These are phyloP conservation scores for Phoenix dactylifera DNA, from an alignment of 176 grass and related monocot genomes.

Conservation along the genomic window DNA sequence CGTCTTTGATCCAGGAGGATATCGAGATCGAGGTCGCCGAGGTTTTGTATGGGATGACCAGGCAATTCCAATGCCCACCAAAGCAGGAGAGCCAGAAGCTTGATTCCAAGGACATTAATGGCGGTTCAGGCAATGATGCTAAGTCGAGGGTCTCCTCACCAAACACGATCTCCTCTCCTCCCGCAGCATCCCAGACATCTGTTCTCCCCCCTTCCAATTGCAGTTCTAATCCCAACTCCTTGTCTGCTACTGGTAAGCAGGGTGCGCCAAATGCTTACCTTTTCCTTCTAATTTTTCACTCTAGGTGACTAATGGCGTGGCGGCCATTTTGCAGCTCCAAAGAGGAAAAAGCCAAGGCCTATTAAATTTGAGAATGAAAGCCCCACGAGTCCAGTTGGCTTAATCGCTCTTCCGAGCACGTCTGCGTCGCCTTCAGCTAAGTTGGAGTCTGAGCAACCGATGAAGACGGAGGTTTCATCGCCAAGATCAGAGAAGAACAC, in stretches of 20 bases:
- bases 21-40: conserved; percentile 85
- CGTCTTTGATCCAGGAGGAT: conserved; percentile 88
- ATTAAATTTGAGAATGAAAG: conserved; percentile 62
- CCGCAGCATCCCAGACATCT: conserved; percentile 20
- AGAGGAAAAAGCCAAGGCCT: conserved; percentile 77
- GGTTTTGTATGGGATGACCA: conserved; percentile 81
- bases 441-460: conserved; percentile 23
- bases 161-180: conserved; percentile 17
- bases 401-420: conserved; percentile 1
- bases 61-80: conserved; percentile 55
- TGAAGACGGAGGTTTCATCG: conserved; percentile 24
- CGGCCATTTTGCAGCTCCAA: conserved; percentile 40
- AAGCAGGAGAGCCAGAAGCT: conserved; percentile 59
- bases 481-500: conserved; percentile 54
- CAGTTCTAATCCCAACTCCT: conserved; percentile 27
- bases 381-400: not conserved
- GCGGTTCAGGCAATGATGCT: conserved; percentile 19
- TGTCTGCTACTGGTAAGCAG: conserved; percentile 37
- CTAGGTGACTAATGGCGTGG: too few species aligned
- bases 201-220: conserved; percentile 41
- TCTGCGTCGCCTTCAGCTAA: conserved; percentile 13
- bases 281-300: not conserved
- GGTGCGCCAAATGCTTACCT: not conserved
- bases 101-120: conserved; percentile 35
- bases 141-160: conserved; percentile 71